Evolutionary conservation across 257 asterid genomes (phyloP).

Genomic region (Perilla frutescens): DNA sequence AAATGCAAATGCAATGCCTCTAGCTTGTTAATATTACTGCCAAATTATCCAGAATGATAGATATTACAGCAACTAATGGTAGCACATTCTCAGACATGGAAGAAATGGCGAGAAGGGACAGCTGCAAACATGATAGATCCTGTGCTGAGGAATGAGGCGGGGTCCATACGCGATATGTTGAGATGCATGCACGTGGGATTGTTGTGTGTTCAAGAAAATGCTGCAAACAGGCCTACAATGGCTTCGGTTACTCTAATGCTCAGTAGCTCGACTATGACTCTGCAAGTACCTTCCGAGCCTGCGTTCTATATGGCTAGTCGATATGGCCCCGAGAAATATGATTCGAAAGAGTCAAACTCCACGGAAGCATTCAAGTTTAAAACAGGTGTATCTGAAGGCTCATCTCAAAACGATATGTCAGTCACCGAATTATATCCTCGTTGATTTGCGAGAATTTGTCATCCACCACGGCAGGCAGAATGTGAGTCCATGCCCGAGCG

Average conservation of each 20-base stretch:
- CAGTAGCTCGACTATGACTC: slow-evolving; percentile 24
- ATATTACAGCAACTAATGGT: background rate
- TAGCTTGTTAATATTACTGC: background rate
- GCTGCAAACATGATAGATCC: slow-evolving; percentile 32
- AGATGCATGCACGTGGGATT: slow-evolving; percentile 38
- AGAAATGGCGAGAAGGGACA: slow-evolving; percentile 30
- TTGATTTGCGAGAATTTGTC: background rate
- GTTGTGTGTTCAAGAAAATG: slow-evolving; percentile 38
- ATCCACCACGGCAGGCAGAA: background rate
- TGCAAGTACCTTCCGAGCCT: slow-evolving; percentile 34
- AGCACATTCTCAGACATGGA: slow-evolving; percentile 27
- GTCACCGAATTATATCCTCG: slow-evolving; percentile 37
- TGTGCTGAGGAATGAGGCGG: slow-evolving; percentile 4
- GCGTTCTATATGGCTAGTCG: slow-evolving; percentile 26
- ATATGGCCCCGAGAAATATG: background rate
- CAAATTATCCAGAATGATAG: background rate
- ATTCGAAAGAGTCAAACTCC: background rate
- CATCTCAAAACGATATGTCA: slow-evolving; percentile 25
- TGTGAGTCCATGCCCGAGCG: background rate
- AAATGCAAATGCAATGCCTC: background rate
- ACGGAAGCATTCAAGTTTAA: background rate
- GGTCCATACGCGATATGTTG: slow-evolving; percentile 21
- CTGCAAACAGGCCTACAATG: slow-evolving; percentile 35
- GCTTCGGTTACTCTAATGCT: slow-evolving; percentile 28
- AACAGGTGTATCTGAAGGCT: slow-evolving; percentile 15